Evolutionary conservation across 495 filamentous ascomycete genomes (phyloP).

Genomic region (Entonaema liquescens): DNA sequence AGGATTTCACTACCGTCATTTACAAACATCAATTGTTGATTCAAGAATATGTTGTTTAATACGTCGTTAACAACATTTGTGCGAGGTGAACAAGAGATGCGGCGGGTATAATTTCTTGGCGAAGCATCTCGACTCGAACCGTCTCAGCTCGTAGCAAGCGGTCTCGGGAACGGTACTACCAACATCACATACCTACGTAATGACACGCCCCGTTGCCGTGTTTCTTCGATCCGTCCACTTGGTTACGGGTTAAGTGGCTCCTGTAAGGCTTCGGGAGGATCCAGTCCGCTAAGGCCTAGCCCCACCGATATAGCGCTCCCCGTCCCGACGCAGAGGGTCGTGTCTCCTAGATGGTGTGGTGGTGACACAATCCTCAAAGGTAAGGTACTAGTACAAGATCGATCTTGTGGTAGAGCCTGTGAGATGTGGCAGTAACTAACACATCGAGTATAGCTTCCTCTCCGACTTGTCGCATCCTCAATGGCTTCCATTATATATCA

Average conservation of each 20-base stretch:
- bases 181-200: conserved; percentile 20
- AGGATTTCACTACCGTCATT: neutral
- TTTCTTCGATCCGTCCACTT: conserved; percentile 33
- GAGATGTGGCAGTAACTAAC: conserved; percentile 23
- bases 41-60: neutral
- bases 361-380: conserved; percentile 33
- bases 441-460: conserved; percentile 11
- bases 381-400: conserved; percentile 43
- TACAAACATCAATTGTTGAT: no score
- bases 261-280: conserved; percentile 36
- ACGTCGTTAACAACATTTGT: neutral
- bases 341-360: conserved; percentile 27
- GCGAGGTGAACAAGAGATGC: neutral
- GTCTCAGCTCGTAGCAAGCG: conserved; percentile 25
- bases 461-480: conserved; percentile 23
- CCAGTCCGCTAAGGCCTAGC: conserved; percentile 30
- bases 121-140: conserved; percentile 1
- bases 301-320: conserved; percentile 35
- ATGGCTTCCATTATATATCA: conserved; percentile 4
- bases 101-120: conserved; percentile 7
- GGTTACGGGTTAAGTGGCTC: conserved; percentile 26
- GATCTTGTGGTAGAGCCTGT: conserved; percentile 22
- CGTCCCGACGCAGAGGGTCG: conserved; percentile 41
- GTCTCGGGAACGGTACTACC: conserved; percentile 34
- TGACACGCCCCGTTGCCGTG: conserved; percentile 28